Evolutionary conservation across 441 rosid species (phyloP), one percentile per base, ranked within the genome.

Genomic region (Erodium texanum): DNA sequence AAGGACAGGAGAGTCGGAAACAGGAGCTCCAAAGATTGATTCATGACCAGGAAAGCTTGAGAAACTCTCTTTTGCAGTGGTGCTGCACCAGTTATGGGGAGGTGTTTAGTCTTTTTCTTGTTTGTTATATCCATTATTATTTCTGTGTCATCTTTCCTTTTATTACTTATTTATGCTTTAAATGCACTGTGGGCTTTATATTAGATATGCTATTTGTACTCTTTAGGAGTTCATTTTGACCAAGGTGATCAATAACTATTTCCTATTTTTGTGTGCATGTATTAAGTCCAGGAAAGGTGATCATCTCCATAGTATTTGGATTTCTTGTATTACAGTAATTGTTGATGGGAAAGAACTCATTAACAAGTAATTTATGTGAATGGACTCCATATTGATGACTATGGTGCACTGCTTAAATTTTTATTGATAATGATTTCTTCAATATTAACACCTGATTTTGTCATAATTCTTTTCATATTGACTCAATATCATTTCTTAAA

Each of bases 1-100:
- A 95, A 82, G 97, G 89, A 48, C 97, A 87, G 77, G 96, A 89
- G 79, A 78, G 70, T 66, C 83, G 92, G 75, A 95, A 92, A 78
- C 87, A 90, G 82, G 97, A 95, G 78, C 65, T 95, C 68, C 95
- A 89, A 72, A 87, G 74, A 76, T 79, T 90, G 81, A 73, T 84
- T 67, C 89, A 73, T 72, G 97, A 90, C 77, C 98, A 95, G 75
- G 93, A 90, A 74, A 87, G 73, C 68, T 69, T 89, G 72, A 89
- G 89, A 83, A 89, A 80, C 83, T 89, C 95, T 38, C 99, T 95
- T 79, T 80, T 95, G 90, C 97, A 87, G 50, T 95, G 99, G 98
- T 89, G 96, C 84, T 92, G 92, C 75, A 82, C 92, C 71, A 87
- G 97, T 77, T 95, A 95, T 54, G 99, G 98, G 56, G 97, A 95